Conservation (phyloP, 371 early-diverging fungal species). For the Gilbertella persicaria region DNA sequence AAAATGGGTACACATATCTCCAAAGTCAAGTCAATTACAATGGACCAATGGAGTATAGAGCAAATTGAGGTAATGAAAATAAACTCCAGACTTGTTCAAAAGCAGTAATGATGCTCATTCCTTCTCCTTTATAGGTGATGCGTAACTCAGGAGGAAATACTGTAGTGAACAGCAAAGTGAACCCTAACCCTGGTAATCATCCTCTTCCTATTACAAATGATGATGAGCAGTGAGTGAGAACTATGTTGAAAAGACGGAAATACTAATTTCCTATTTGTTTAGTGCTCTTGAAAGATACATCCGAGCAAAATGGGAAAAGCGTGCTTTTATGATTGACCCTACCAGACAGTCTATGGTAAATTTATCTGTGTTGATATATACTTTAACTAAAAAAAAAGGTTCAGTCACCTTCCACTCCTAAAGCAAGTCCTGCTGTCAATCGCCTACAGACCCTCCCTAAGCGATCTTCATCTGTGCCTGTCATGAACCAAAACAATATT, state of each 20-base stretch:
- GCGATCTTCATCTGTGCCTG: conserved; percentile 50
- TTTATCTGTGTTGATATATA: too few species aligned
- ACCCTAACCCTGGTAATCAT: conserved; percentile 70
- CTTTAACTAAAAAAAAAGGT: conserved; percentile 9
- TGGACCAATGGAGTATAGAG: conserved; percentile 94
- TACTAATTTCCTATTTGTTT: background rate
- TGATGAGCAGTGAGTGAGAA: conserved; percentile 61
- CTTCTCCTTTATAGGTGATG: conserved; percentile 37
- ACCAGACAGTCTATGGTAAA: conserved; percentile 6
- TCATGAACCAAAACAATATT: conserved; percentile 1
- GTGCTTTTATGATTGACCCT: conserved; percentile 60
- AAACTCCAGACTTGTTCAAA: background rate
- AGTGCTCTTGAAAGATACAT: conserved; percentile 90
- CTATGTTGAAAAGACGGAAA: background rate
- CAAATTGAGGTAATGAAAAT: conserved; percentile 80
- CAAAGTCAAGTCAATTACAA: conserved; percentile 88
- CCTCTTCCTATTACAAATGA: conserved; percentile 65
- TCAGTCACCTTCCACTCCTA: background rate
- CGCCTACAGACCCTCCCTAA: conserved; percentile 29
- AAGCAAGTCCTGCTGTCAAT: conserved; percentile 1
- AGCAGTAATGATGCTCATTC: background rate
- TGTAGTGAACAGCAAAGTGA: conserved; percentile 75
- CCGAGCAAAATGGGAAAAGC: conserved; percentile 92
- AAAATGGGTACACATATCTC: conserved; percentile 94
- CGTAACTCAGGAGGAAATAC: conserved; percentile 80